A percentile compares a stretch with the other conserved stretches of the same genome.
phyloP scores from a whole-genome alignment of 768 basidiomycete species.

The Suillus variegatus region DNA sequence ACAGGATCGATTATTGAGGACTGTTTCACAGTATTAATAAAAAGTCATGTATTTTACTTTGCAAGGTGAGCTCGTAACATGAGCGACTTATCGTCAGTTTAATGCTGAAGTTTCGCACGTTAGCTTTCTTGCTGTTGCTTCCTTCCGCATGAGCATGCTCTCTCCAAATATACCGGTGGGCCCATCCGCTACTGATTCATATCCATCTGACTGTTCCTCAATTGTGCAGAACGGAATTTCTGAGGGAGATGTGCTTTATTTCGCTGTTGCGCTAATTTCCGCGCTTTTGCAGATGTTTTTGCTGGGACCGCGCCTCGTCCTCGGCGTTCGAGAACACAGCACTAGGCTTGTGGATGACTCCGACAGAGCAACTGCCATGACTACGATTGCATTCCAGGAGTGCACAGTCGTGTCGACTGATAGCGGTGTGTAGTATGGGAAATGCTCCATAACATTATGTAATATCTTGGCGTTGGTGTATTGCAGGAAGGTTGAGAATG shows the following conservation, averaged over 20 bases:
- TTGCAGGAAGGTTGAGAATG: too few species aligned
- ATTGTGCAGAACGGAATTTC: not conserved
- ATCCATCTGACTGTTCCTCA: too few species aligned
- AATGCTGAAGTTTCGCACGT: not conserved
- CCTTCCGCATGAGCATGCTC: not conserved
- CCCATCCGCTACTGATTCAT: not conserved
- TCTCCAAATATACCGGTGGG: not conserved
- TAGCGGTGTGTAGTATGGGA: not conserved
- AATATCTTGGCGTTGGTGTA: too few species aligned
- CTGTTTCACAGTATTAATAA: not conserved
- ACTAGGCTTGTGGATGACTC: not conserved
- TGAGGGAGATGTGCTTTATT: not conserved
- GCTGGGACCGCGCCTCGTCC: not conserved
- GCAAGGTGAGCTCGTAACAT: not conserved
- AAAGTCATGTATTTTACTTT: not conserved
- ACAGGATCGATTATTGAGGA: not conserved
- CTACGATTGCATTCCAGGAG: not conserved
- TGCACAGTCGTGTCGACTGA: not conserved
- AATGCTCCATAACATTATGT: not conserved
- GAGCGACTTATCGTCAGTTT: not conserved
- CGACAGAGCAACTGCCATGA: not conserved
- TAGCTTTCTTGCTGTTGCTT: not conserved
- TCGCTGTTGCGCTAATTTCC: not conserved
- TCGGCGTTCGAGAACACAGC: not conserved
- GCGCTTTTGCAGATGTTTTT: not conserved